These are phyloP conservation scores for Rhizopogon vinicolor DNA, from an alignment of 768 basidiomycete species.

Conservation along the genomic window DNA sequence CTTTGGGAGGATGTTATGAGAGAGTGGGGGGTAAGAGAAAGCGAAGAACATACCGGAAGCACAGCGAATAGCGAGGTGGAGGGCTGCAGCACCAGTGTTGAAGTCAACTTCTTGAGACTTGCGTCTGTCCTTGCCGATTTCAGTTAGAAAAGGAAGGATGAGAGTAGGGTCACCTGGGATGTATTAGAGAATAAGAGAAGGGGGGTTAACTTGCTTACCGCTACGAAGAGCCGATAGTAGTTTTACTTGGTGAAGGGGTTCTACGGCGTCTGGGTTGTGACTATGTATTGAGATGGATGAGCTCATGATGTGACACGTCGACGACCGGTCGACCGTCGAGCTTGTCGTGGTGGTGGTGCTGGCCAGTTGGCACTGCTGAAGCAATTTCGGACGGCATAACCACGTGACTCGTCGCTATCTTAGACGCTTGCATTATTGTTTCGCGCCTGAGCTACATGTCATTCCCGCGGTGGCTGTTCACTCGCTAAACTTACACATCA, in stretches of 20 bases:
- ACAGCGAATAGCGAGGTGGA: slow-evolving; percentile 82
- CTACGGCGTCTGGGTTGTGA: slow-evolving; percentile 18
- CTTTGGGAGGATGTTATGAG: slow-evolving; percentile 28
- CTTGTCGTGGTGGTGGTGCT: too few species aligned
- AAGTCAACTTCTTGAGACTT: slow-evolving; percentile 42
- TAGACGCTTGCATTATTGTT: too few species aligned
- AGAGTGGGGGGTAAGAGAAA: background rate
- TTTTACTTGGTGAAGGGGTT: slow-evolving; percentile 61
- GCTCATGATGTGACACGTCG: background rate
- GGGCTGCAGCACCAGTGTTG: slow-evolving; percentile 68
- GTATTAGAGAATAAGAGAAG: too few species aligned
- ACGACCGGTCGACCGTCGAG: too few species aligned
- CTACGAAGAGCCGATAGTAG: slow-evolving; percentile 57
- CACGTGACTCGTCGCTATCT: too few species aligned
- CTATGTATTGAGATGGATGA: slow-evolving; percentile 14
- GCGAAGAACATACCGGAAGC: slow-evolving; percentile 50
- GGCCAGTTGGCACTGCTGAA: too few species aligned
- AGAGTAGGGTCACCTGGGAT: slow-evolving; percentile 64
- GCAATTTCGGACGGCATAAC: too few species aligned
- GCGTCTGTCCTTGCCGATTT: slow-evolving; percentile 64
- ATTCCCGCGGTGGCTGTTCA: too few species aligned
- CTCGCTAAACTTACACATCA: too few species aligned
- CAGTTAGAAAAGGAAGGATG: slow-evolving; percentile 79
- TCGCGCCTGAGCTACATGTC: too few species aligned
- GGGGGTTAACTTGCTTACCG: slow-evolving; percentile 33